Evolutionary conservation across 768 basidiomycete genomes (phyloP).

Genomic region (Stropharia rugosoannulata): DNA sequence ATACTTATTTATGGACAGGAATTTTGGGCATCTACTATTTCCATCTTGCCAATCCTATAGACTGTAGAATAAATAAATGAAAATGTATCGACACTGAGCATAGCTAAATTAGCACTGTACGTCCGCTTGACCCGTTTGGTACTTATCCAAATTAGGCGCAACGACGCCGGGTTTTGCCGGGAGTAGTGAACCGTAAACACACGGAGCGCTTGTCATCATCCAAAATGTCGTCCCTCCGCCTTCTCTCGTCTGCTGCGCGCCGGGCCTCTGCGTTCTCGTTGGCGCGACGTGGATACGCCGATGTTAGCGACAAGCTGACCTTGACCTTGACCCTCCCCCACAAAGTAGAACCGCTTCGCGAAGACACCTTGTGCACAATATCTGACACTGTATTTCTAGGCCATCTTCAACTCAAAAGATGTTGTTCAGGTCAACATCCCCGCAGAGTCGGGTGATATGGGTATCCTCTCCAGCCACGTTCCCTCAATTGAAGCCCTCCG

Average conservation of each 20-base stretch:
- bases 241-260: conserved; percentile 63
- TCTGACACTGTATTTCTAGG: conserved; percentile 41
- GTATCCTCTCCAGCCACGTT: conserved; percentile 98
- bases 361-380: background rate
- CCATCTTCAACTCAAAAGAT: conserved; percentile 87
- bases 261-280: conserved; percentile 52
- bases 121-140: background rate
- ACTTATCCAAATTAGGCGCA: background rate
- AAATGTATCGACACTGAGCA: background rate
- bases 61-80: background rate
- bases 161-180: conserved; percentile 21
- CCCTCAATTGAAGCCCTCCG: conserved; percentile 95
- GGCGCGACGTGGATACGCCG: conserved; percentile 86
- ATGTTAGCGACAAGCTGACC: conserved; percentile 86
- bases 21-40: background rate
- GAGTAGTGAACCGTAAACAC: conserved; percentile 36
- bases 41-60: background rate
- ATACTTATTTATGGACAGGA: conserved; percentile 13
- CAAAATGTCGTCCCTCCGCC: conserved; percentile 76
- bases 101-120: background rate
- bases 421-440: conserved; percentile 96
- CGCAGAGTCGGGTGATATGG: conserved; percentile 97
- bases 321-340: conserved; percentile 94
- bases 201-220: conserved; percentile 31
- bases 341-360: conserved; percentile 53